Base-by-base conservation (phyloP, 1,284 basidiomycete genomes). In the Trichosporon sp. region DNA sequence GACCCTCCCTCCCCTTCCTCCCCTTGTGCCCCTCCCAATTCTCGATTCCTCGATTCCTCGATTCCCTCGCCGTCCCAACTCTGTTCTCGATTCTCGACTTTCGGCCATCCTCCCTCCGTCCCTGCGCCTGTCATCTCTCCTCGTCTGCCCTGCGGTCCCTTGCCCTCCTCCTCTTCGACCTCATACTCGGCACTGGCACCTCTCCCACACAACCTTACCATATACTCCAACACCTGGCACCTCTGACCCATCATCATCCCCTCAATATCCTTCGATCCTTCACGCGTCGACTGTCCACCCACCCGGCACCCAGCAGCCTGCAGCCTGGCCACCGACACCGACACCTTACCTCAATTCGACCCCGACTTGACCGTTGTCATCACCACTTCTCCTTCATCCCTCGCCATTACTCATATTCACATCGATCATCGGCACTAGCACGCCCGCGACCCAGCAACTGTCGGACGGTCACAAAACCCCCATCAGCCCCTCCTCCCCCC, bases 241-340 rank as follows among this genome's bases (percentile, higher is more conserved):
- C 56, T 61, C 56, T 35, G 56, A 31, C 56, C 56, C 32, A 32
- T 35, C 31, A 61, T 61, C 12, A 61, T 61, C 56, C 56, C 26
- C 31, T 35, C 56, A 31, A 31, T 61, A 32, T 63, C 31, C 31
- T 35, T 32, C 16, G n/a, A 32, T 63, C 59, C 10, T 21, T 16
- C 31, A 16, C 54, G 26, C 54, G 54, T 40, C 54, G 54, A 7
- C 54, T 26, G 54, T 56, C 54, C 19, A 12, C 26, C 46, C 46
- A 48, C 51, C 59, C 26, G 26, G 26, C 26, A 26, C 26, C 26
- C 26, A 26, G 26, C 26, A 26, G 26, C 26, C 26, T 26, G 26
- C 26, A 26, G 26, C 26, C 26, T 26, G 26, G 26, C 26, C 26
- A 26, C 26, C 26, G 26, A 26, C 26, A 26, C 26, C 26, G 26